Conservation (phyloP, 495 filamentous ascomycete species). For the Polyplosphaeria fusca region DNA sequence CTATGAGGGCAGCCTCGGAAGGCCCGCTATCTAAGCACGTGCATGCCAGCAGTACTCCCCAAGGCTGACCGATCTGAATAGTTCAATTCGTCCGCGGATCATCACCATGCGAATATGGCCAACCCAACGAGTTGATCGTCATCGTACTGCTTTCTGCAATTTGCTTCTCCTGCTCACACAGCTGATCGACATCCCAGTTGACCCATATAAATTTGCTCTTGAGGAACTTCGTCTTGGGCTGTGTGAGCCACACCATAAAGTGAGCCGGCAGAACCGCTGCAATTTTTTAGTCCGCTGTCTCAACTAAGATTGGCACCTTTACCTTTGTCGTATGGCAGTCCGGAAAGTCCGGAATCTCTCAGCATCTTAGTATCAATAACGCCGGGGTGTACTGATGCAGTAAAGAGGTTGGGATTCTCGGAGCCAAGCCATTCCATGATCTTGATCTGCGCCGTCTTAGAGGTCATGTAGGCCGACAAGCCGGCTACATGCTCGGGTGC, state of each 20-base stretch:
- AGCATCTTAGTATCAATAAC: conserved; percentile 39
- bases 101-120: not conserved
- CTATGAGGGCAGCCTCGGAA: no score
- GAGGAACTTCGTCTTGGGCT: conserved; percentile 51
- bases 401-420: conserved; percentile 44
- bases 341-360: not conserved
- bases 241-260: conserved; percentile 52
- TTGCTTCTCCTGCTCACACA: conserved; percentile 39
- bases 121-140: not conserved
- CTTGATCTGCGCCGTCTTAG: conserved; percentile 45
- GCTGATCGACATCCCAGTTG: conserved; percentile 55
- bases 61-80: no score
- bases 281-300: not conserved
- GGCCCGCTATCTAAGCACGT: no score
- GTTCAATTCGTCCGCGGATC: no score
- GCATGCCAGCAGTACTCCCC: no score
- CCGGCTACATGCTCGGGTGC: conserved; percentile 22
- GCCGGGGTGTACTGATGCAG: conserved; percentile 45
- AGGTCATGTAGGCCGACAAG: conserved; percentile 41
- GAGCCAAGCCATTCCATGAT: conserved; percentile 43
- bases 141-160: conserved; percentile 8
- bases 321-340: not conserved
- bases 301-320: not conserved
- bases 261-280: conserved; percentile 41
- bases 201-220: conserved; percentile 51